Conservation (phyloP, 1,284 basidiomycete species). For the Fomitopsis palustris region DNA sequence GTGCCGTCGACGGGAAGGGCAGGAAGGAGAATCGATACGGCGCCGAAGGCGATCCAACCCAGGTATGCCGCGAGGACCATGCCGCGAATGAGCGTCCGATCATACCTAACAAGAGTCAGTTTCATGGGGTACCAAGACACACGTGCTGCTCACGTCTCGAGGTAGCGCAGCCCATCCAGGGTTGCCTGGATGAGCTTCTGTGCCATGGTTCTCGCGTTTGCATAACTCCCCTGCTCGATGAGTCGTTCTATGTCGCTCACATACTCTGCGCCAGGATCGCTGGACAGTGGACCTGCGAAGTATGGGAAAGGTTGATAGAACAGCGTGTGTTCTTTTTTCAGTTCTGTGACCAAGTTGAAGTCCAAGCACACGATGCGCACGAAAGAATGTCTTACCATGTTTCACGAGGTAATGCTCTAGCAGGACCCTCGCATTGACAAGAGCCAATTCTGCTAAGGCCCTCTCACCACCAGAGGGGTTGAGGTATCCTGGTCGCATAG, state of each 20-base stretch:
- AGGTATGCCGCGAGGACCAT: conserved; percentile 75
- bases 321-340: conserved; percentile 55
- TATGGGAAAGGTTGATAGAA: conserved; percentile 66
- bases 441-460: conserved; percentile 50
- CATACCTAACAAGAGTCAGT: conserved; percentile 46
- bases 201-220: conserved; percentile 48
- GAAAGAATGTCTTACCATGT: conserved; percentile 43
- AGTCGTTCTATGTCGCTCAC: conserved; percentile 37
- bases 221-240: conserved; percentile 43
- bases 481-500: conserved; percentile 54
- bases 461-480: conserved; percentile 31
- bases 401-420: conserved; percentile 82
- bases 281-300: conserved; percentile 40
- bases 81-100: conserved; percentile 67
- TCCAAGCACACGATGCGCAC: background rate
- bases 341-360: conserved; percentile 36
- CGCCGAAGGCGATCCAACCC: conserved; percentile 74
- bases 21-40: conserved; percentile 45
- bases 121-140: background rate
- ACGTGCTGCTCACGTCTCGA: conserved; percentile 60
- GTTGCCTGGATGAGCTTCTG: conserved; percentile 52
- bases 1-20: conserved; percentile 27
- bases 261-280: conserved; percentile 22
- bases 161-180: conserved; percentile 72
- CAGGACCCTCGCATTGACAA: conserved; percentile 73